Conservation (phyloP, 2,329 filamentous ascomycete genomes). For the Microcera coccophila region DNA sequence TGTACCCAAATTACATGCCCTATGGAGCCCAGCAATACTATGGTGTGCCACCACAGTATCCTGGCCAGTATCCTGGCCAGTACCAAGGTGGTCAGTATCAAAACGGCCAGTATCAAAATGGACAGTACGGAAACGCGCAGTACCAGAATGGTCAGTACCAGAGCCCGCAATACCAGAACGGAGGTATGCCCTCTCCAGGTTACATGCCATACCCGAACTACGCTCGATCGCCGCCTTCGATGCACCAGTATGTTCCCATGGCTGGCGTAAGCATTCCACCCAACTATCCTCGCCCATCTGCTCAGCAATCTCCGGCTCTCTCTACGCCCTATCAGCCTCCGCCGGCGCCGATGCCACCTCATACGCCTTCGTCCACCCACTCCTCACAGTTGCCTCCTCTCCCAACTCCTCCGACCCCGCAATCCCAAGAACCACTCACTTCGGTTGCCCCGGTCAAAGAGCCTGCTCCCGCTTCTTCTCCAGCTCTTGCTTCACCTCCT, state of each 20-base stretch:
- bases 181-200: constrained; percentile 40
- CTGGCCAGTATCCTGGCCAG: constrained; percentile 17
- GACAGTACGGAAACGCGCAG: constrained; percentile 12
- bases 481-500: neutral
- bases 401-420: constrained; percentile 46
- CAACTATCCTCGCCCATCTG: constrained; percentile 47
- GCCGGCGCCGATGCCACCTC: constrained; percentile 41
- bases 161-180: constrained; percentile 22
- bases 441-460: constrained; percentile 23
- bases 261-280: constrained; percentile 43
- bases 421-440: constrained; percentile 31
- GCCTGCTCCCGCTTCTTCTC: constrained; percentile 17
- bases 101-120: constrained; percentile 2
- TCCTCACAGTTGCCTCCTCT: constrained; percentile 42
- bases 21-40: constrained; percentile 47
- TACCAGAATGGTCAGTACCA: constrained; percentile 22
- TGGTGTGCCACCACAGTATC: constrained; percentile 56
- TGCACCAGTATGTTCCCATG: constrained; percentile 54
- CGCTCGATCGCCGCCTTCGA: constrained; percentile 46
- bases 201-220: constrained; percentile 51
- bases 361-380: constrained; percentile 53
- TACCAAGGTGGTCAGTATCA: constrained; percentile 19
- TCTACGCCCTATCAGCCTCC: constrained; percentile 56
- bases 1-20: constrained; percentile 51
- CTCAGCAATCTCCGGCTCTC: constrained; percentile 51